Evolutionary conservation across 2,329 filamentous ascomycete species (phyloP), one percentile per base, ranked within the genome.

Genomic region (Fonsecaea multimorphosa): DNA sequence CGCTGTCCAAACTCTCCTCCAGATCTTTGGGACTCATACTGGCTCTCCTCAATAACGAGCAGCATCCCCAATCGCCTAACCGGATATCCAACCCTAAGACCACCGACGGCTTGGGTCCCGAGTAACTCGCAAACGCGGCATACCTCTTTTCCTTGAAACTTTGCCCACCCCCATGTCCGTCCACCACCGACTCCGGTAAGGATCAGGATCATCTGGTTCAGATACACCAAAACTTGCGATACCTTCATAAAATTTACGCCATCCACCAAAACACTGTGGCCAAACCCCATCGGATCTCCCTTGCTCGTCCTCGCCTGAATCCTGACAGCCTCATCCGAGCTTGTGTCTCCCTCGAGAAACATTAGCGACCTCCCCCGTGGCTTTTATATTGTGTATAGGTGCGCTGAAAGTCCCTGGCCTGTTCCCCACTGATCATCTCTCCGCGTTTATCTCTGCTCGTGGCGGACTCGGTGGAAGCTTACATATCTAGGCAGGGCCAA

Each of bases 401-500:
- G 16, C 9, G 27, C 38, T 46, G 56, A 31, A 19, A 16, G 44
- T 31, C 38, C 27, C 24, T 27, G 11, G 11, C 24, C 38, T 31
- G 40, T 12, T 60, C n/a, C 52, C 65, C 66, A 68, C 66, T 56
- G 63, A 63, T 61, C 62, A 60, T 29, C 63, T 51, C 66, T 65
- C 63, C 59, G 58, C 66, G 59, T 65, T 63, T 64, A 49, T 62
- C 52, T 52, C 52, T 61, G 38, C 55, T 54, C n/a, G 36, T 9
- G 52, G 22, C 53, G 32, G 22, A 40, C 22, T 36, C 27, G 60
- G 46, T 44, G 34, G 49, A 61, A 31, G 59, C 59, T 61, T 54
- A 61, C 59, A 55, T 49, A 46, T 49, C 46, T 58, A 27, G 57
- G 40, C 32, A 61, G 55, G 53, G 46, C 44, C 58, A 62, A 61